Base-by-base conservation (phyloP, 139 green algal species). In the Yamagishiella unicocca region DNA sequence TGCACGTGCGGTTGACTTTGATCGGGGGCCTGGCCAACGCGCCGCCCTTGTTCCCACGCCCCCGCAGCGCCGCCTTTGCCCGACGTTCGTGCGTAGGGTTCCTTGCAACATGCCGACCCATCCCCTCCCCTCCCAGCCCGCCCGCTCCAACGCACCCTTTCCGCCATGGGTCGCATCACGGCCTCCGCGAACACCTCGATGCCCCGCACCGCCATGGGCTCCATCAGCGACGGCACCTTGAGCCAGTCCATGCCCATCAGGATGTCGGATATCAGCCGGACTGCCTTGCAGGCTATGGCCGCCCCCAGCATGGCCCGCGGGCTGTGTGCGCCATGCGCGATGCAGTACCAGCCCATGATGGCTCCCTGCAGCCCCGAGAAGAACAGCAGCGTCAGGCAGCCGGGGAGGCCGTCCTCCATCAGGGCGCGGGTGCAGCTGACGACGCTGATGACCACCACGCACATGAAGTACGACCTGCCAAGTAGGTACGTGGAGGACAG, bases 161-260 rank as follows among this genome's bases (percentile, higher is more conserved):
- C 80, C 64, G 43, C 62, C 6, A 86, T 35, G 80, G 80, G 80
- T 1, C 80, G 22, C 64, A 86, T 66, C 31, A 67, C 0, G 1
- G 62, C 80, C 80, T 86, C 80, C 22, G 31, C 24, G 10, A 33
- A 37, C 31, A 77, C n/a, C 64, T 86, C 80, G 31, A 86, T 33
- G 10, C 62, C 80, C 7, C 62, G 62, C 22, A n/a, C 17, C 24
- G 80, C 40, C 80, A 86, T 86, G 31, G n/a, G 10, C 62, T 50
- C 43, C 80, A 86, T 77, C n/a, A 86, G 80, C 25, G 55, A 62
- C 29, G 80, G 80, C 80, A 86, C 80, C 4, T 0, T 12, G 7
- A 86, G 29, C 43, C 77, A 6, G 12, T 64, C 43, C 14, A 0
- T 12, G 80, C 64, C 64, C 80, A 66, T 68, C 38, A 67, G 43